phyloP scores from a whole-genome alignment of 2,329 filamentous ascomycete genomes.

The Capronia coronata region DNA sequence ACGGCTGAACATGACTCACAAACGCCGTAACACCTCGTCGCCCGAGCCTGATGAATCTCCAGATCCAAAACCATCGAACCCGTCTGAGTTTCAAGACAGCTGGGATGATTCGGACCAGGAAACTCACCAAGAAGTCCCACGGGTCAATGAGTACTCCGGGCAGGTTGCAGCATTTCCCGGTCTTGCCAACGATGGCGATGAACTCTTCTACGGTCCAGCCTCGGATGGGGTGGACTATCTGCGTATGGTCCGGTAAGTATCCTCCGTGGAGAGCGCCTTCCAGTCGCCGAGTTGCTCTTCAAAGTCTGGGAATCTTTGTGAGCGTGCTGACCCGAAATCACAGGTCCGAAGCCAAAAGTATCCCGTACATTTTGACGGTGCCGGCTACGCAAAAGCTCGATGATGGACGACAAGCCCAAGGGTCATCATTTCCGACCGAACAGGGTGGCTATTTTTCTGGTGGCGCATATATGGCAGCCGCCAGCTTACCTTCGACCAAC shows the following conservation, averaged over 20 bases:
- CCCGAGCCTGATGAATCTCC: slow-evolving; percentile 22
- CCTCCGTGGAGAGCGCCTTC: slow-evolving; percentile 1
- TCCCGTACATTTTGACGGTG: slow-evolving; percentile 66
- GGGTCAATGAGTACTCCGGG: slow-evolving; percentile 59
- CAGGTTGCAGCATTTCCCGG: slow-evolving; percentile 66
- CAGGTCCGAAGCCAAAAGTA: slow-evolving; percentile 67
- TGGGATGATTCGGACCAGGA: slow-evolving; percentile 30
- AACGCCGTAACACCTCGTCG: slow-evolving; percentile 29
- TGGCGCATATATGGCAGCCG: slow-evolving; percentile 67
- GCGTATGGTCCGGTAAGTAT: slow-evolving; percentile 60
- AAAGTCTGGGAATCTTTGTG: background rate
- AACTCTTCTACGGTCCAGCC: slow-evolving; percentile 62
- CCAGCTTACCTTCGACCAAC: slow-evolving; percentile 35
- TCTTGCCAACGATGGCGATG: slow-evolving; percentile 46
- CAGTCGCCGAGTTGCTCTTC: slow-evolving; percentile 21
- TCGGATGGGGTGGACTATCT: slow-evolving; percentile 65
- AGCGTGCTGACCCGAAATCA: background rate
- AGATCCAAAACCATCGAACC: slow-evolving; percentile 15
- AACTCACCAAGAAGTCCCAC: slow-evolving; percentile 36
- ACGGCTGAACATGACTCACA: slow-evolving; percentile 29
- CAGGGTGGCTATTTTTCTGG: slow-evolving; percentile 61
- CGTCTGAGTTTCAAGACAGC: slow-evolving; percentile 23
- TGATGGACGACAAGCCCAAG: background rate
- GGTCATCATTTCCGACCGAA: background rate
- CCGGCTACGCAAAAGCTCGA: slow-evolving; percentile 36